These are phyloP conservation scores for Pseudonitzschia multiseries DNA, from an alignment of 108 stramenopile genomes.

Conservation along the genomic window DNA sequence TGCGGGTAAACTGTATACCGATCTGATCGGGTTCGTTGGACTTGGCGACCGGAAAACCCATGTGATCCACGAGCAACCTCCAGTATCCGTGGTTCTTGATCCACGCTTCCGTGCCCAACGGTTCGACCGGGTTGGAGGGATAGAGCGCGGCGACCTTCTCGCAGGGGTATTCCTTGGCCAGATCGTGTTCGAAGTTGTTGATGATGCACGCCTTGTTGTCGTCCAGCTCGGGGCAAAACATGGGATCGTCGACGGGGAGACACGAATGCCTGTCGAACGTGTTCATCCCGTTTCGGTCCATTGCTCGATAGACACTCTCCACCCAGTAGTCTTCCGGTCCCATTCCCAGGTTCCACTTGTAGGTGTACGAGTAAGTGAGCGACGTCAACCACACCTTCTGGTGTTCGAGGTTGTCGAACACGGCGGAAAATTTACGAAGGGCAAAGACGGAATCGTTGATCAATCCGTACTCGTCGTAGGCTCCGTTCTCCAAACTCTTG, in stretches of 20 bases:
- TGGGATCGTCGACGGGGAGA: neutral
- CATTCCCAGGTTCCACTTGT: neutral
- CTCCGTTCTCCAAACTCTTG: neutral
- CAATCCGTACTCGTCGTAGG: slow-evolving; percentile 8
- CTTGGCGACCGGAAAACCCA: slow-evolving; percentile 11
- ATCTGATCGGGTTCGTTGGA: slow-evolving; percentile 1
- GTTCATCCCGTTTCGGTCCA: neutral
- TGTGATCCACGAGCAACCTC: neutral
- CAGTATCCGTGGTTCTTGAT: neutral
- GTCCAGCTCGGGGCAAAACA: neutral
- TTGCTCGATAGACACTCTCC: slow-evolving; percentile 11
- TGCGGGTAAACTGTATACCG: neutral
- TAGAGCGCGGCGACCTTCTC: neutral
- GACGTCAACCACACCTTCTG: neutral
- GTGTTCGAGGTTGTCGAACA: slow-evolving; percentile 18
- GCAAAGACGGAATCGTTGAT: slow-evolving; percentile 27
- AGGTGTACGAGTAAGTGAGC: neutral
- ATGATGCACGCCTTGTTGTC: slow-evolving; percentile 17
- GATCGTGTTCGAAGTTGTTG: slow-evolving; percentile 11
- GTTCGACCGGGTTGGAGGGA: neutral
- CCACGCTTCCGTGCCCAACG: neutral
- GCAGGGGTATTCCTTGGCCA: slow-evolving; percentile 1
- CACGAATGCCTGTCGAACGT: neutral
- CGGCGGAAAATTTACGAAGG: slow-evolving; percentile 13
- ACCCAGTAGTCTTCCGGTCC: slow-evolving; percentile 8